Percentiles rank a stretch among this genome's conserved stretches.
Evolutionary conservation across 1,284 basidiomycete species (phyloP).

Genomic region (Erythrobasidium hasegawianum): DNA sequence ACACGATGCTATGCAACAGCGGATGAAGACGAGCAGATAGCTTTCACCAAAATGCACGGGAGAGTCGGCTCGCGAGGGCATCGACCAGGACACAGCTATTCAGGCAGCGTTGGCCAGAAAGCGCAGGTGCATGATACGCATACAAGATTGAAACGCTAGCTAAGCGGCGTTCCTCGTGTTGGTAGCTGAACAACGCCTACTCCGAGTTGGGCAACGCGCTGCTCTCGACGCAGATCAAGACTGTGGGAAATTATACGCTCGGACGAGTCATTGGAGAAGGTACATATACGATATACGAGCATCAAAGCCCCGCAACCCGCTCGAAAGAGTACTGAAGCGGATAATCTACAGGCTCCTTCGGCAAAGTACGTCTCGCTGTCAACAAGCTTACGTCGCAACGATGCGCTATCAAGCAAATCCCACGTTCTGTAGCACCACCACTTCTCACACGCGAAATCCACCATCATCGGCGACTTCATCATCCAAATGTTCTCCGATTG

Average conservation of each 20-base stretch:
- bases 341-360: slow-evolving; percentile 43
- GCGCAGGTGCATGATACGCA: slow-evolving; percentile 21
- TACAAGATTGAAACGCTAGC: background rate
- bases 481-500: slow-evolving; percentile 89
- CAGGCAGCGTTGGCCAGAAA: slow-evolving; percentile 28
- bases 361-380: slow-evolving; percentile 45
- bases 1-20: no score
- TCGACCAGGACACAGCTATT: slow-evolving; percentile 32
- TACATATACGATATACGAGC: slow-evolving; percentile 43
- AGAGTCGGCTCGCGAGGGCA: slow-evolving; percentile 22
- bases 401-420: slow-evolving; percentile 96
- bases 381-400: slow-evolving; percentile 53
- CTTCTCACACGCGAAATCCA: slow-evolving; percentile 94
- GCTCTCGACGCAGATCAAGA: slow-evolving; percentile 77
- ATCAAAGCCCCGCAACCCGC: background rate
- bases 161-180: background rate
- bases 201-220: slow-evolving; percentile 95
- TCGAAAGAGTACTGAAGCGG: background rate
- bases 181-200: slow-evolving; percentile 83
- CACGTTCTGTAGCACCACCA: slow-evolving; percentile 48
- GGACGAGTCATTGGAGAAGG: slow-evolving; percentile 96
- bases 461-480: slow-evolving; percentile 93
- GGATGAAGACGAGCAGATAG: no score
- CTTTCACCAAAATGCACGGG: slow-evolving; percentile 15
- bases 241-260: slow-evolving; percentile 92